Evolutionary conservation across 768 basidiomycete species (phyloP).

Genomic region (Macrolepiota dolichaula): DNA sequence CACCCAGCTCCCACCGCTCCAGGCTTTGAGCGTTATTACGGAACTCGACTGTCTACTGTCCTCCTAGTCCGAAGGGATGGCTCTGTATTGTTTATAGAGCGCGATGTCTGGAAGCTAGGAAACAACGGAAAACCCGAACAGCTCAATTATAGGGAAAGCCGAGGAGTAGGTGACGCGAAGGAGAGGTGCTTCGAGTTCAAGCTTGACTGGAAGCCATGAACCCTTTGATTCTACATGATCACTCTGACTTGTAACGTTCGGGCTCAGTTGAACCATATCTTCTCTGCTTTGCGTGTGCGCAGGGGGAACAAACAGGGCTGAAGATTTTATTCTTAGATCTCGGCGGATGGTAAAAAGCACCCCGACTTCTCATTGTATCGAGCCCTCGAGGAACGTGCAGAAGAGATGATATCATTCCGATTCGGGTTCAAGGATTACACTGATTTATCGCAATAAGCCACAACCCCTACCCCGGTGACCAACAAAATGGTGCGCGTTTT

Average conservation of each 20-base stretch:
- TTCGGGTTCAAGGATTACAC: neutral
- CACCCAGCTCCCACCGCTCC: constrained; percentile 12
- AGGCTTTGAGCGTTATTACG: constrained; percentile 39
- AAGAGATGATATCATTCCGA: constrained; percentile 2
- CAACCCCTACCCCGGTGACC: neutral
- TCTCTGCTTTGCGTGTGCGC: neutral
- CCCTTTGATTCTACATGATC: neutral
- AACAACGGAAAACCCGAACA: constrained; percentile 31
- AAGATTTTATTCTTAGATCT: neutral
- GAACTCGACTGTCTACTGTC: constrained; percentile 72
- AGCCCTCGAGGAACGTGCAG: neutral
- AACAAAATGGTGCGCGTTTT: neutral
- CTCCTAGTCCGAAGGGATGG: constrained; percentile 62
- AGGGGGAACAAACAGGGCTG: neutral
- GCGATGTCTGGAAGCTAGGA: constrained; percentile 59
- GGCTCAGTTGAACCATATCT: neutral
- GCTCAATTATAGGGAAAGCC: constrained; percentile 2
- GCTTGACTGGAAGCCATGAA: constrained; percentile 19
- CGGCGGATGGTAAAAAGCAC: neutral
- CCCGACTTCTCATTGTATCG: neutral
- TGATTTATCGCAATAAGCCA: neutral
- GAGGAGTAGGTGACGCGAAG: constrained; percentile 18
- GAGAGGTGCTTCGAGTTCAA: constrained; percentile 53
- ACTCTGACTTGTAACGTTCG: neutral
- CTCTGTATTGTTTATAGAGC: constrained; percentile 63